Evolutionary conservation across 257 asterid species (phyloP).

Genomic region (Solanum pimpinellifolium): DNA sequence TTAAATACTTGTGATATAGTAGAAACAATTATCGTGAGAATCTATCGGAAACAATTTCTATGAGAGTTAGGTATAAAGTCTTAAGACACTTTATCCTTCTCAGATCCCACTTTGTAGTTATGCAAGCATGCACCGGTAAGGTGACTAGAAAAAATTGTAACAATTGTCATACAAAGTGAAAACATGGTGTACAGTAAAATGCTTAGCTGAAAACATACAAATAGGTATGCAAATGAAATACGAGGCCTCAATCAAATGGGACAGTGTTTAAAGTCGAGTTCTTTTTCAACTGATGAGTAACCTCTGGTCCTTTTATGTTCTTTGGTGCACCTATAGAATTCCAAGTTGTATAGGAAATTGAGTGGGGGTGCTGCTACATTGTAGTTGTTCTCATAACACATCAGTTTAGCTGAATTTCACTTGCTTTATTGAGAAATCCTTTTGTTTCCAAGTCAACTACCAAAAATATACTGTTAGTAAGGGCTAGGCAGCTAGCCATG

Average conservation of each 20-base stretch:
- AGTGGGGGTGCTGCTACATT: not conserved
- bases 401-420: not conserved
- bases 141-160: not conserved
- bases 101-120: not conserved
- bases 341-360: not conserved
- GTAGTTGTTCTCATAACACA: not conserved
- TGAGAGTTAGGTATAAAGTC: not conserved
- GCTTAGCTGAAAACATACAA: not conserved
- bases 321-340: not conserved
- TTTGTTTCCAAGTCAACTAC: not conserved
- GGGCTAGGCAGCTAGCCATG: not conserved
- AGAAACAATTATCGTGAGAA: not conserved
- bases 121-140: not conserved
- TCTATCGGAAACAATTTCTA: not conserved
- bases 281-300: not conserved
- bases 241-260: not conserved
- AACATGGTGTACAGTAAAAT: not conserved
- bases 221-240: not conserved
- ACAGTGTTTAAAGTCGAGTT: not conserved
- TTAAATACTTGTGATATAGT: not conserved
- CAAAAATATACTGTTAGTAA: not conserved
- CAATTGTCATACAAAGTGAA: not conserved
- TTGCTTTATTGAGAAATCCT: not conserved
- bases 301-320: not conserved
- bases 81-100: rapidly evolving